Percentiles rank a stretch among this genome's conserved stretches.
phyloP scores from a whole-genome alignment of 371 early-diverging fungal species.

The Circinella umbellata region DNA sequence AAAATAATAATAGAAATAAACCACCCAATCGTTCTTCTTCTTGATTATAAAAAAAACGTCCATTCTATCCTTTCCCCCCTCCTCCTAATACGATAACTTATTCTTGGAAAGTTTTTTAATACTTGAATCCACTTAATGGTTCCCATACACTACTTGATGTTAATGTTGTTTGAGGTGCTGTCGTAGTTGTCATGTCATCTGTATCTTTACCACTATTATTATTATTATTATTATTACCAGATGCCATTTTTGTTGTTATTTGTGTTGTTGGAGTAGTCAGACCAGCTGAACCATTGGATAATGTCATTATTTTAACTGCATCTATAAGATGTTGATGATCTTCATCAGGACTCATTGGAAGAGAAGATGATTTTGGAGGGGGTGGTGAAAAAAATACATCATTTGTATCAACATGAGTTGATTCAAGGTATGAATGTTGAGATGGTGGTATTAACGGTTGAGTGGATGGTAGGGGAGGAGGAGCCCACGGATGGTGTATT shows the following conservation, averaged over 20 bases:
- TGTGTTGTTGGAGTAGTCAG: constrained; percentile 13
- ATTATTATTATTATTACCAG: background rate
- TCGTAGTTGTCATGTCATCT: background rate
- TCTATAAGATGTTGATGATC: constrained; percentile 12
- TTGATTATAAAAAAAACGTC: no score
- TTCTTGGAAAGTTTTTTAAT: constrained; percentile 5
- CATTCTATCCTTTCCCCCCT: no score
- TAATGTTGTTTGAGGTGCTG: constrained; percentile 1
- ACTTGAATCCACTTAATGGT: constrained; percentile 18
- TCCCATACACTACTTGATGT: constrained; percentile 17
- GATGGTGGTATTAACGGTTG: background rate
- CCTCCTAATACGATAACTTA: no score
- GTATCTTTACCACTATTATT: no score
- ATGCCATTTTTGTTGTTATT: background rate
- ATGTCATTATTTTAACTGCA: constrained; percentile 12
- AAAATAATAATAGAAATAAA: no score
- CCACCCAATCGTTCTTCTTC: no score
- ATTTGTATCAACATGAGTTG: no score
- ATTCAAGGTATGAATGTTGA: background rate
- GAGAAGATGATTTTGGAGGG: constrained; percentile 2
- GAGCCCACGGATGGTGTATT: background rate
- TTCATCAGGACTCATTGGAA: constrained; percentile 7
- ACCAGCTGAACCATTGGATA: constrained; percentile 25
- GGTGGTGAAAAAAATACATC: background rate
- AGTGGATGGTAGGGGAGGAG: background rate